Percentiles rank a stretch among this genome's conserved stretches.
Conservation (phyloP, 2,329 filamentous ascomycete genomes). For the Metarhizium rileyi region DNA sequence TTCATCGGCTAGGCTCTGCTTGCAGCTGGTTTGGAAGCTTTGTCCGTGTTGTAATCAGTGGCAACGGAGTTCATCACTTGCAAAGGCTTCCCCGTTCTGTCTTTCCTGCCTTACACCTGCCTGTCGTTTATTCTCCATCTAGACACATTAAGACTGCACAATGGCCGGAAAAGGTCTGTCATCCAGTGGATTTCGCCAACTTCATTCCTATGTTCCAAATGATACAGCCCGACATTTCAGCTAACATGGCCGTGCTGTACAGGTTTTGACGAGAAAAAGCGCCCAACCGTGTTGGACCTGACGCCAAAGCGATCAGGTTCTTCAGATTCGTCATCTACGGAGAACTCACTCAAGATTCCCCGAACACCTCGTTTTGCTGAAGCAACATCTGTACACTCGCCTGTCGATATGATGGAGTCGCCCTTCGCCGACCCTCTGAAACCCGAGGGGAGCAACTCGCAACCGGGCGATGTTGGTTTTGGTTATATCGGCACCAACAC, state of each 20-base stretch:
- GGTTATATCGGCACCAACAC: constrained; percentile 67
- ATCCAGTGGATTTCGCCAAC: background rate
- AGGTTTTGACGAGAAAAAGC: constrained; percentile 42
- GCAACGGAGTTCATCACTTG: too few relatives aligned
- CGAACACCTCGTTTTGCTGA: constrained; percentile 73
- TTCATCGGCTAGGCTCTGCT: constrained; percentile 13
- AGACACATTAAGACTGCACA: constrained; percentile 11
- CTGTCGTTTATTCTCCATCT: constrained; percentile 5
- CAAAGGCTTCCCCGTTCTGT: background rate
- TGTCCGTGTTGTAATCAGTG: constrained; percentile 5
- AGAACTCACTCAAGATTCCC: constrained; percentile 53
- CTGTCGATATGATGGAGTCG: constrained; percentile 48
- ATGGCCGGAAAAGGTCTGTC: constrained; percentile 33
- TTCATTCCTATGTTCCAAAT: background rate
- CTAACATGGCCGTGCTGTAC: constrained; percentile 13
- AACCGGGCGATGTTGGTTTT: constrained; percentile 78
- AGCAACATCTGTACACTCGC: constrained; percentile 70
- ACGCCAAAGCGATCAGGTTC: constrained; percentile 39
- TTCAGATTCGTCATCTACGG: constrained; percentile 40
- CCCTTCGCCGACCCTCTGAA: constrained; percentile 52
- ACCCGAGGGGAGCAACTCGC: constrained; percentile 47
- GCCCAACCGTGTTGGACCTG: constrained; percentile 46
- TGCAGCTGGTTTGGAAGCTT: constrained; percentile 12
- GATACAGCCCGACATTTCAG: background rate
- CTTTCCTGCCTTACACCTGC: constrained; percentile 5